Evolutionary conservation across 225 moss, liverwort and hornwort genomes (phyloP), one percentile per base, ranked within the genome.

Genomic region (Ulota crispa): DNA sequence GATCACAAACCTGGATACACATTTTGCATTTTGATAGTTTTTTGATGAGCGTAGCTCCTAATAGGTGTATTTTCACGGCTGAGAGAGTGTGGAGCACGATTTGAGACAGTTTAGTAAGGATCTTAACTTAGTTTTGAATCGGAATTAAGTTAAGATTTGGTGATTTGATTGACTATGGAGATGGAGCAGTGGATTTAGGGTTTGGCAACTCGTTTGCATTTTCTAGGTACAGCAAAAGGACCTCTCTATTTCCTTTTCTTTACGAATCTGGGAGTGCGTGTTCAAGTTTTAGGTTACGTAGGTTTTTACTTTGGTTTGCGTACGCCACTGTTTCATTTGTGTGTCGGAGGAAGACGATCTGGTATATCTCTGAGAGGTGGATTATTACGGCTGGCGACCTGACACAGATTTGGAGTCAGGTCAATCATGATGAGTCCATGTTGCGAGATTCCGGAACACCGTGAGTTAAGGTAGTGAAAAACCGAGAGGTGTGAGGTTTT

Each of bases 331-430:
- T 73, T 78, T 73, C 36, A 27, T 34, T 34, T 64, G 24, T 57
- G 41, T 42, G 6, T 76, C 6, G 52, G 70, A 52, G 28, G 63
- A 12, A 7, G 73, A 73, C 37, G 36, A 73, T 64, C 43, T 73
- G 53, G 26, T 57, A 77, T 63, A 36, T 69, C 21, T 27, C 39
- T 39, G 39, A 39, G 65, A 4, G 20, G 26, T 20, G 56, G 43
- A 26, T 67, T 66, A 36, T 57, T 50, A 50, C 61, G 26, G 26
- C 68, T 74, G 30, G 64, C n/a, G 26, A 20, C 21, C 83, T 65
- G 83, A 78, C 78, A 83, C 55, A 65, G 79, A 78, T 67, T 76
- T 53, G 14, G 60, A 70, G 77, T 70, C 70, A 70, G 77, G 67
- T 36, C 79, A 73, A 79, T 83, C n/a, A 84, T 79, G 61, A 37